These are phyloP conservation scores for Hygrocybe coccinea DNA, from an alignment of 768 basidiomycete species.

Conservation along the genomic window DNA sequence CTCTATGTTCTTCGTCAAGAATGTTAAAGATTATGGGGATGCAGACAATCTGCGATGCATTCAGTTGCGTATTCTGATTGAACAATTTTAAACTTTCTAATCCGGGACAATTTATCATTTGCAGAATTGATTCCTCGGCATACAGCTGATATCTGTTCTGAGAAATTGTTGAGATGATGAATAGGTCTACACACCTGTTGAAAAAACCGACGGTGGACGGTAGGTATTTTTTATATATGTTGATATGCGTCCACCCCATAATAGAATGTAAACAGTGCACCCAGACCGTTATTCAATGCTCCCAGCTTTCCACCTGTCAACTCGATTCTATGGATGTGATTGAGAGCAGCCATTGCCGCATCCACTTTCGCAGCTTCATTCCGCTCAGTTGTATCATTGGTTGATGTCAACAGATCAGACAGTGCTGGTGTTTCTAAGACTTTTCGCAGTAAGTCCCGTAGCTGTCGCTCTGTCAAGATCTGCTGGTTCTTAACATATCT, in stretches of 20 bases:
- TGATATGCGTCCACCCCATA: neutral
- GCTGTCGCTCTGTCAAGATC: neutral
- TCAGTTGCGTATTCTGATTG: neutral
- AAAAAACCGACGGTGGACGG: neutral
- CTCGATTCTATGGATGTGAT: neutral
- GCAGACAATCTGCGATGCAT: neutral
- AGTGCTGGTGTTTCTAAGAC: neutral
- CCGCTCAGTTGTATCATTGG: neutral
- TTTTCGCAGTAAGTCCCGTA: neutral
- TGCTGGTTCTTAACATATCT: neutral
- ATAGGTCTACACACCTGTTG: neutral
- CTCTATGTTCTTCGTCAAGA: neutral
- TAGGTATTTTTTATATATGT: neutral
- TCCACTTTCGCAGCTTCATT: neutral
- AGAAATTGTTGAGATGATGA: neutral
- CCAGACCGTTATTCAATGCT: neutral
- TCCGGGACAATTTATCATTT: neutral
- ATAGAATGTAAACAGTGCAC: neutral
- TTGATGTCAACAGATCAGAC: neutral
- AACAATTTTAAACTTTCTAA: neutral
- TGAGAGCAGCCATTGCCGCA: neutral
- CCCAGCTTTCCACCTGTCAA: neutral
- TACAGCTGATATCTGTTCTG: neutral
- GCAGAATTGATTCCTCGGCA: conserved; percentile 3
- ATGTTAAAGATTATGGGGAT: neutral